Evolutionary conservation across 148 eudicot species (phyloP), one percentile per base, ranked within the genome.

Genomic region (Selenicereus undatus): DNA sequence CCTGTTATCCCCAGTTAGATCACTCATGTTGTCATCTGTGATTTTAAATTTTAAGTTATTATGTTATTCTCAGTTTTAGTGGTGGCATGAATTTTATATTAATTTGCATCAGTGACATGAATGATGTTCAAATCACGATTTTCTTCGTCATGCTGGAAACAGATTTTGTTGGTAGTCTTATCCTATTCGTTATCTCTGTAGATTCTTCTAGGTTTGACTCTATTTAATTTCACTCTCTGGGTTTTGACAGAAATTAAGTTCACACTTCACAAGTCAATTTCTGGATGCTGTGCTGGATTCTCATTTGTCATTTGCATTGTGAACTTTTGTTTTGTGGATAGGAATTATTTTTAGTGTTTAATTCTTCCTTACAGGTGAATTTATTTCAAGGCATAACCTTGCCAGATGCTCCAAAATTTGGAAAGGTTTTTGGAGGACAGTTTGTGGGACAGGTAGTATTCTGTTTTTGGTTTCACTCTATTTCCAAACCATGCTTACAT

Each of bases 351-450:
- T 14, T 30, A 65, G 30, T 39, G n/a, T 69, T 32, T 20, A 48
- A 42, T 69, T 76, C 71, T 80, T 79, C 10, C 64, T 77, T 79
- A 56, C 79, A 97, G 98, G 98, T 89, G 71, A 89, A 97, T 87
- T 84, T 94, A 72, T 97, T 97, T 87, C 81, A 82, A 77, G 99
- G 97, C 36, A 90, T 97, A 82, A 97, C 99, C 75, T 91, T 94
- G 87, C 98, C 97, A 3, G 90, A 88, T 79, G 97, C 99, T 86
- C 94, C 95, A 71, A 85, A 83, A 78, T 90, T 89, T 87, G 94
- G 92, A 68, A 91, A 92, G 83, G 94, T 97, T 66, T 97, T 89
- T 90, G 99, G 99, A 64, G 99, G 99, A 79, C 97, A 97, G 78
- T 97, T 97, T 82, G 82, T 97, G 14, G 99, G 96, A 75, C 99